These are phyloP conservation scores for Pythium oligandrum DNA, from an alignment of 352 stramenopile genomes.

Conservation along the genomic window DNA sequence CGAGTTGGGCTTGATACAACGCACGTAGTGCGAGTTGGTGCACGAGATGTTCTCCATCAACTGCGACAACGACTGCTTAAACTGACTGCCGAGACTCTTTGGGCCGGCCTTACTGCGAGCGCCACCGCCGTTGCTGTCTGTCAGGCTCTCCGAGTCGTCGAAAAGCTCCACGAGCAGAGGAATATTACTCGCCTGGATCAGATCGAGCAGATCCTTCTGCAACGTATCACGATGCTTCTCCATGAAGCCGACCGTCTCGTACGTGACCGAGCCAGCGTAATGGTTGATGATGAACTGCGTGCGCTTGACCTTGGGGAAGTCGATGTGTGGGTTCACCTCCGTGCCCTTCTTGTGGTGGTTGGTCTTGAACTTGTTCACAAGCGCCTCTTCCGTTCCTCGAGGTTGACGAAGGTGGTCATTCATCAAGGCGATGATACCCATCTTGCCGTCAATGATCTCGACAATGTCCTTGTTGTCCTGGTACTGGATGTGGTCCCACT, in stretches of 20 bases:
- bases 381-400: conserved; percentile 79
- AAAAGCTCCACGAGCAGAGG: conserved; percentile 71
- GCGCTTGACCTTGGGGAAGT: conserved; percentile 85
- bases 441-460: conserved; percentile 93
- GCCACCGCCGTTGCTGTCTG: conserved; percentile 26
- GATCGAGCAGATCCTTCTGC: conserved; percentile 92
- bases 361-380: conserved; percentile 86
- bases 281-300: conserved; percentile 95
- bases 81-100: conserved; percentile 82
- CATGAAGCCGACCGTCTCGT: conserved; percentile 93
- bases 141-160: conserved; percentile 42
- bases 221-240: conserved; percentile 96
- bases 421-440: conserved; percentile 86
- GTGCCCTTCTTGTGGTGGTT: conserved; percentile 76
- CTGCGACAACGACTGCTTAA: conserved; percentile 76
- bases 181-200: conserved; percentile 75
- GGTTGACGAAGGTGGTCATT: conserved; percentile 85
- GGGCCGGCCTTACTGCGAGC: conserved; percentile 44
- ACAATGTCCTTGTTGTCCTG: conserved; percentile 98
- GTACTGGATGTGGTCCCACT: conserved; percentile 98
- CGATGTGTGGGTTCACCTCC: conserved; percentile 69
- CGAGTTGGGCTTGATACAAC: conserved; percentile 87
- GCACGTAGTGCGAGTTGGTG: conserved; percentile 86
- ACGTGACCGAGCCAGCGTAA: conserved; percentile 94
- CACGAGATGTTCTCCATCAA: conserved; percentile 86